Percentiles rank a stretch among this genome's conserved stretches.
Conservation (phyloP, 148 eudicot genomes). For the Pouteria glomerata region DNA sequence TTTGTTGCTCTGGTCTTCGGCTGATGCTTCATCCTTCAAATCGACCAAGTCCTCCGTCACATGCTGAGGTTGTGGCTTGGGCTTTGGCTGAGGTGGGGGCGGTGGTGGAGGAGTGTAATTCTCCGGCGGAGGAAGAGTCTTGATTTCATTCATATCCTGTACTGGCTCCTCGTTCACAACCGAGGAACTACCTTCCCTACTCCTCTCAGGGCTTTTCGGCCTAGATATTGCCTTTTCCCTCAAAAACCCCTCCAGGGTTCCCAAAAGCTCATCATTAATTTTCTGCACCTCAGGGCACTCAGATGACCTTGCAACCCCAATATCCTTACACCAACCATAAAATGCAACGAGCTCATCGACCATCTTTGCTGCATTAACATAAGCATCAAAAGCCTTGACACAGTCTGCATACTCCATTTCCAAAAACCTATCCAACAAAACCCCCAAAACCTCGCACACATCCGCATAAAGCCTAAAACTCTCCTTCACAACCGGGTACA, state of each 20-base stretch:
- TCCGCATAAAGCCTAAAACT: conserved; percentile 81
- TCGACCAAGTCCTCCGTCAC: conserved; percentile 50
- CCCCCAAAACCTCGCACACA: conserved; percentile 72
- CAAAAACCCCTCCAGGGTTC: conserved; percentile 75
- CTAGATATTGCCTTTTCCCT: conserved; percentile 73
- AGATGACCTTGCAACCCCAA: conserved; percentile 76
- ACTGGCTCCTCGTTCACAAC: conserved; percentile 67
- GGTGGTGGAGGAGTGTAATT: conserved; percentile 36
- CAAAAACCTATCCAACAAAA: conserved; percentile 64
- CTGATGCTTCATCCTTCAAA: conserved; percentile 55
- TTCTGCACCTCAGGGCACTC: conserved; percentile 82
- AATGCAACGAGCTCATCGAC: conserved; percentile 74
- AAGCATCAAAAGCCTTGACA: conserved; percentile 76
- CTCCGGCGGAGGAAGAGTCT: conserved; percentile 79
- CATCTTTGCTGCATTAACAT: conserved; percentile 67
- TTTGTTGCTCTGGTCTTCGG: conserved; percentile 68
- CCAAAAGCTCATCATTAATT: conserved; percentile 63
- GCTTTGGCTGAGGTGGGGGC: conserved; percentile 47
- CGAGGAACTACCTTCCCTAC: conserved; percentile 42
- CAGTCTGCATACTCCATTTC: conserved; percentile 85
- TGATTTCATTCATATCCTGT: conserved; percentile 72
- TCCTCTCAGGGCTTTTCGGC: conserved; percentile 71
- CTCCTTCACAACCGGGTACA: conserved; percentile 65
- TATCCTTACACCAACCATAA: conserved; percentile 81
- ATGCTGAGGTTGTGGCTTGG: conserved; percentile 39